Evolutionary conservation across 2,329 filamentous ascomycete genomes (phyloP).

Genomic region (Pseudogymnoascus sp.): DNA sequence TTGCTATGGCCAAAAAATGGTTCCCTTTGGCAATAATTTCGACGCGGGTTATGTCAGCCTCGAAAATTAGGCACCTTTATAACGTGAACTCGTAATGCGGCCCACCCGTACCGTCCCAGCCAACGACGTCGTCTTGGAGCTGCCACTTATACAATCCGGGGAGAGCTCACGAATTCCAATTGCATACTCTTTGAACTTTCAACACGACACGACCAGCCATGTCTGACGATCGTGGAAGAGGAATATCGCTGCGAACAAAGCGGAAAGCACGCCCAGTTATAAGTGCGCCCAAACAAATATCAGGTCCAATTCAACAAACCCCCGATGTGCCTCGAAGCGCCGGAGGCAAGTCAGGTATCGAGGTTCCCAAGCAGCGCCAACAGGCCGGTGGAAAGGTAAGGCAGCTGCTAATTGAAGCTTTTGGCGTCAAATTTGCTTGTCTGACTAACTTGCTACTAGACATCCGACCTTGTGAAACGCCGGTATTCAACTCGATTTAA

Average conservation of each 20-base stretch:
- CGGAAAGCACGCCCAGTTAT: slow-evolving; percentile 54
- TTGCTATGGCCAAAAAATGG: slow-evolving; percentile 4
- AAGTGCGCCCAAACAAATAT: slow-evolving; percentile 56
- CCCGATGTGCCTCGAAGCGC: slow-evolving; percentile 32
- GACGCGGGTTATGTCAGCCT: slow-evolving; percentile 1
- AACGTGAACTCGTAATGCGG: slow-evolving; percentile 5
- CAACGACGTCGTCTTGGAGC: background rate
- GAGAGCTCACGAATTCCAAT: background rate
- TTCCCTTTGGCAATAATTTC: slow-evolving; percentile 5
- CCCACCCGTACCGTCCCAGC: background rate
- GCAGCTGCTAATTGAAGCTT: background rate
- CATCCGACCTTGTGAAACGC: slow-evolving; percentile 81
- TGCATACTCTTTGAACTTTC: background rate
- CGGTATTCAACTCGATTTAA: slow-evolving; percentile 92
- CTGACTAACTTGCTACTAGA: slow-evolving; percentile 30
- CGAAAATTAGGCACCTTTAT: background rate
- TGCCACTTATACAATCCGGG: background rate
- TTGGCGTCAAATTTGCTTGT: background rate
- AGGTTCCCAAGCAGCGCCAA: slow-evolving; percentile 37
- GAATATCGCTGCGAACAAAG: slow-evolving; percentile 54
- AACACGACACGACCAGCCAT: slow-evolving; percentile 30
- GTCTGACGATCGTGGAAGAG: slow-evolving; percentile 53
- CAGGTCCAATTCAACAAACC: slow-evolving; percentile 49
- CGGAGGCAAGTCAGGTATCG: slow-evolving; percentile 27
- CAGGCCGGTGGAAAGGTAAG: slow-evolving; percentile 48